Conservation (phyloP, 192 early-diverging fungal genomes). For the Backusella luteola region DNA sequence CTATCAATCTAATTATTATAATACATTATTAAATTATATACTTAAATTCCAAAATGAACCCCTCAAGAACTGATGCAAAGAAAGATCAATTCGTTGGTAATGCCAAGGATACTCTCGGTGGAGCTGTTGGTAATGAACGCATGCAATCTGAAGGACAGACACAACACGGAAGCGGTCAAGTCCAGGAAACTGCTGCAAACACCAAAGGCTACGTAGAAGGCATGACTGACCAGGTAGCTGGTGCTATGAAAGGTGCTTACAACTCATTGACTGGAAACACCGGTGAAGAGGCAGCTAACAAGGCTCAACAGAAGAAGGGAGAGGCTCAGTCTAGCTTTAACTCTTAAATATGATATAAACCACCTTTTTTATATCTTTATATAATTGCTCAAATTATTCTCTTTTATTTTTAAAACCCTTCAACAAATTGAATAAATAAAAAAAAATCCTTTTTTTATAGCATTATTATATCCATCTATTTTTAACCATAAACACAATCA, state of each 20-base stretch:
- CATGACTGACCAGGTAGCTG: constrained; percentile 24
- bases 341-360: background rate
- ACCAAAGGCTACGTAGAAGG: constrained; percentile 27
- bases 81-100: constrained; percentile 31
- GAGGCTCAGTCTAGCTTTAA: constrained; percentile 11
- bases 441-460: background rate
- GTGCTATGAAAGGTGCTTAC: constrained; percentile 28
- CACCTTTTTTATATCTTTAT: background rate
- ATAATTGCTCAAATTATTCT: background rate
- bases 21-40: background rate
- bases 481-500: too few relatives aligned
- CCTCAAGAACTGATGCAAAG: constrained; percentile 20
- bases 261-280: constrained; percentile 12
- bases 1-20: too few relatives aligned
- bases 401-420: background rate
- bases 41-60: constrained; percentile 12
- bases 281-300: constrained; percentile 2
- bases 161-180: constrained; percentile 26
- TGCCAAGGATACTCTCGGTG: constrained; percentile 37
- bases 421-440: background rate
- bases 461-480: background rate
- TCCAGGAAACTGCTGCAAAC: constrained; percentile 16
- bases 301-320: constrained; percentile 15
- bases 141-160: constrained; percentile 31
- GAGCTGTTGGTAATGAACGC: constrained; percentile 26